A percentile compares a stretch with the other conserved stretches of the same genome.
Evolutionary conservation across 768 basidiomycete genomes (phyloP).

Genomic region (Roridomyces roridus): DNA sequence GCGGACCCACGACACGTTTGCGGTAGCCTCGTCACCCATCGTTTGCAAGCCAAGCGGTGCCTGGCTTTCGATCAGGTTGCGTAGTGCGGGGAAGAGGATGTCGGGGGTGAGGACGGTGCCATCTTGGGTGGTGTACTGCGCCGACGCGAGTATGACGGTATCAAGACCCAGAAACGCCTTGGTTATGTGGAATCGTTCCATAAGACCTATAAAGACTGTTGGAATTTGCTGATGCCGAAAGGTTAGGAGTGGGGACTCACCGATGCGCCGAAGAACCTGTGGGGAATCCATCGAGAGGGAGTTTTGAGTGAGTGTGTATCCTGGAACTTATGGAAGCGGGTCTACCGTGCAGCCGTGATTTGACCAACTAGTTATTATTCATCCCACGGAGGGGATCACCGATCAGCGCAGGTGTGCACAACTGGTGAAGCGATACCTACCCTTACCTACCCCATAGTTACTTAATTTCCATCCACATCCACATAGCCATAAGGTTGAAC

Average conservation of each 20-base stretch:
- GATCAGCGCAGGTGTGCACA: too few species aligned
- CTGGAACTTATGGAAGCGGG: too few species aligned
- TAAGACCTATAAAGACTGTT: slow-evolving; percentile 23
- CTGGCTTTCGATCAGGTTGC: slow-evolving; percentile 5
- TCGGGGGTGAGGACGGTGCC: slow-evolving; percentile 10
- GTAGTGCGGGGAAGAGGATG: slow-evolving; percentile 16
- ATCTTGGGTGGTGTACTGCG: slow-evolving; percentile 21
- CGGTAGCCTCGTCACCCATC: slow-evolving; percentile 2
- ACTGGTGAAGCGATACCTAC: too few species aligned
- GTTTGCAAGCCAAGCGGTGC: slow-evolving; percentile 7
- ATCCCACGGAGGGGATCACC: too few species aligned
- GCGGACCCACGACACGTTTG: background rate
- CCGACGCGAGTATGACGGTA: slow-evolving; percentile 28
- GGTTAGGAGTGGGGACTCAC: background rate
- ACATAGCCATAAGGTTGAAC: too few species aligned
- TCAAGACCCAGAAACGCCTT: slow-evolving; percentile 26
- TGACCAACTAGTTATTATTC: too few species aligned
- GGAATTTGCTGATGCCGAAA: background rate
- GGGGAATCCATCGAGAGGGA: background rate
- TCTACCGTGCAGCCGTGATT: too few species aligned
- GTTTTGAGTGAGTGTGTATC: too few species aligned
- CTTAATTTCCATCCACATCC: too few species aligned
- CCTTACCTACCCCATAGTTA: too few species aligned
- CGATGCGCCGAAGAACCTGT: background rate
- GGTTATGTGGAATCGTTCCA: slow-evolving; percentile 31